Evolutionary conservation across 2,329 filamentous ascomycete species (phyloP).

Genomic region (Alternaria solani): DNA sequence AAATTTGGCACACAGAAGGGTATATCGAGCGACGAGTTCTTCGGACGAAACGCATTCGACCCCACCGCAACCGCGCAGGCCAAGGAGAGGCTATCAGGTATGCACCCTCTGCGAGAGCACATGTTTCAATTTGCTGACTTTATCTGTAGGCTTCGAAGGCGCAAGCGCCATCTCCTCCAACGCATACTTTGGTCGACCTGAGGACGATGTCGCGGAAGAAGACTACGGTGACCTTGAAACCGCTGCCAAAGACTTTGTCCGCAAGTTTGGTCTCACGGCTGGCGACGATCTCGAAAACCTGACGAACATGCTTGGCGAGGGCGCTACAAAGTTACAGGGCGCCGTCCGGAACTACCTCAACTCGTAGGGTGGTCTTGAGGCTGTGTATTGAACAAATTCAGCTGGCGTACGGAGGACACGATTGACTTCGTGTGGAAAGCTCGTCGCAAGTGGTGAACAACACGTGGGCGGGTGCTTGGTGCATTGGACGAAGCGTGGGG

Average conservation of each 20-base stretch:
- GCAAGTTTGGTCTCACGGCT: constrained; percentile 93
- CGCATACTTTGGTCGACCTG: constrained; percentile 93
- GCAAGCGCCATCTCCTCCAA: constrained; percentile 93
- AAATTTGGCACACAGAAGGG: constrained; percentile 95
- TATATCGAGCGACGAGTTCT: constrained; percentile 98
- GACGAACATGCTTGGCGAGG: constrained; percentile 82
- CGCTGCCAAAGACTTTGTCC: constrained; percentile 95
- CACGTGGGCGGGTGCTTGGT: constrained; percentile 6
- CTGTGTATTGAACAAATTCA: background rate
- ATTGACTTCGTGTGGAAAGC: background rate
- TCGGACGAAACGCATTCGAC: constrained; percentile 88
- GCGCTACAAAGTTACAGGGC: constrained; percentile 80
- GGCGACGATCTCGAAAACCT: constrained; percentile 96
- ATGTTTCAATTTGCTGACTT: constrained; percentile 7
- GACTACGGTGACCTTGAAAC: constrained; percentile 89
- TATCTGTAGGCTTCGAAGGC: constrained; percentile 77
- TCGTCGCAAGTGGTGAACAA: background rate
- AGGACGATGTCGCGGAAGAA: constrained; percentile 75
- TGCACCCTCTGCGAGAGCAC: background rate
- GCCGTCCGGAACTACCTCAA: constrained; percentile 52
- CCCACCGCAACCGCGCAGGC: constrained; percentile 82
- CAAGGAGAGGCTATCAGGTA: constrained; percentile 77
- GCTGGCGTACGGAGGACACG: background rate
- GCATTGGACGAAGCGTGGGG: background rate
- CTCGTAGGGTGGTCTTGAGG: constrained; percentile 37